phyloP scores from a whole-genome alignment of 192 early-diverging fungal species.

The Linderina pennispora region DNA sequence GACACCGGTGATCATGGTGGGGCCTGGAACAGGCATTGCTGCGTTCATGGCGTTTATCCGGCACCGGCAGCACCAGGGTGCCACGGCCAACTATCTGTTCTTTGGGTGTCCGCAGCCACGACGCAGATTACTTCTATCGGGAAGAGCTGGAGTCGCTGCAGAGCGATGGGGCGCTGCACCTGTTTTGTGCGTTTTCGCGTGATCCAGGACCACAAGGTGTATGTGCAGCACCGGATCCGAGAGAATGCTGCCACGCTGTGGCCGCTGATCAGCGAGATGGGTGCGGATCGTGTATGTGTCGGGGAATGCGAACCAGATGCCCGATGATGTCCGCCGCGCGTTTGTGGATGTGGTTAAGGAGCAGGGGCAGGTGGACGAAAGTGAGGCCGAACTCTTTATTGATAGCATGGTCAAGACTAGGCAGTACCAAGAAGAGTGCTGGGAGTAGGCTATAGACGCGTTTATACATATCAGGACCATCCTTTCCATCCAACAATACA shows the following conservation, averaged over 20 bases:
- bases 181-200: slow-evolving; percentile 81
- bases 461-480: not conserved
- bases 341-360: not conserved
- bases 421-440: slow-evolving; percentile 83
- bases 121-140: slow-evolving; percentile 71
- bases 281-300: slow-evolving; percentile 65
- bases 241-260: slow-evolving; percentile 42
- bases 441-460: slow-evolving; percentile 47
- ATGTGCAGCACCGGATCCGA: slow-evolving; percentile 33
- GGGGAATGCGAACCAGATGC: slow-evolving; percentile 35
- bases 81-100: slow-evolving; percentile 64
- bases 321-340: slow-evolving; percentile 7
- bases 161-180: slow-evolving; percentile 43
- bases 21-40: slow-evolving; percentile 86
- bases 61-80: slow-evolving; percentile 41
- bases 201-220: slow-evolving; percentile 53
- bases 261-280: slow-evolving; percentile 49
- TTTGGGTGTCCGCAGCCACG: slow-evolving; percentile 73
- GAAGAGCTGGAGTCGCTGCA: slow-evolving; percentile 57
- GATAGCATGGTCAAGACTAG: slow-evolving; percentile 54
- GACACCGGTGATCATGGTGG: slow-evolving; percentile 72
- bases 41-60: slow-evolving; percentile 81
- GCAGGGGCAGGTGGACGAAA: slow-evolving; percentile 41
- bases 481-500: no score
- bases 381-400: slow-evolving; percentile 55